phyloP scores from a whole-genome alignment of 2,329 filamentous ascomycete genomes.

The Parafenestella ontariensis region DNA sequence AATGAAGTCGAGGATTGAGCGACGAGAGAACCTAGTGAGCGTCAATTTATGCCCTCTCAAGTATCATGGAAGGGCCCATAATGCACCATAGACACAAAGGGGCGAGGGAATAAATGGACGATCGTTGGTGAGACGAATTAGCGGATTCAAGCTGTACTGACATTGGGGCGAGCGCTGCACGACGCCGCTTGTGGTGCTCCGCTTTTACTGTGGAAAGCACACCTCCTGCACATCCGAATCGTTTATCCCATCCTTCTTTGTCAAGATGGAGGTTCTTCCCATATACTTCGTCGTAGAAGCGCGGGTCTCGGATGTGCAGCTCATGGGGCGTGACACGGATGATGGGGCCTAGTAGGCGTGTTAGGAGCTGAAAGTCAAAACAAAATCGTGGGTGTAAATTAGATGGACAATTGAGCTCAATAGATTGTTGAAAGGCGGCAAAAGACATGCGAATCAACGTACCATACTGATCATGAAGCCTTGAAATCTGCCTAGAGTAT shows the following conservation, averaged over 20 bases:
- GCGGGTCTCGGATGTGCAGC: slow-evolving; percentile 52
- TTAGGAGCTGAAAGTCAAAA: slow-evolving; percentile 8
- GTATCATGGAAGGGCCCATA: neutral
- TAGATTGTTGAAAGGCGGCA: neutral
- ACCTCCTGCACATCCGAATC: slow-evolving; percentile 37
- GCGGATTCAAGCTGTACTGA: slow-evolving; percentile 15
- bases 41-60: slow-evolving; percentile 7
- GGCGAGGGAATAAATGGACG: no score
- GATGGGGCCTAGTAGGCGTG: slow-evolving; percentile 45
- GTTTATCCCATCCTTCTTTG: slow-evolving; percentile 46
- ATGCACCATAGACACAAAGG: neutral
- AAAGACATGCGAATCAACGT: slow-evolving; percentile 1
- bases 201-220: slow-evolving; percentile 39
- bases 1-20: slow-evolving; percentile 44
- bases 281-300: slow-evolving; percentile 48
- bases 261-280: slow-evolving; percentile 38
- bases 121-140: neutral
- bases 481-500: slow-evolving; percentile 39
- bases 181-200: slow-evolving; percentile 39
- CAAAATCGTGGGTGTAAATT: neutral
- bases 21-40: slow-evolving; percentile 42
- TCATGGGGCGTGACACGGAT: slow-evolving; percentile 54
- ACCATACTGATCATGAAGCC: slow-evolving; percentile 45
- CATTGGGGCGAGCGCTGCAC: slow-evolving; percentile 43
- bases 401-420: neutral